Base-by-base conservation (phyloP, 768 basidiomycete species). In the Naganishia friedmannii region DNA sequence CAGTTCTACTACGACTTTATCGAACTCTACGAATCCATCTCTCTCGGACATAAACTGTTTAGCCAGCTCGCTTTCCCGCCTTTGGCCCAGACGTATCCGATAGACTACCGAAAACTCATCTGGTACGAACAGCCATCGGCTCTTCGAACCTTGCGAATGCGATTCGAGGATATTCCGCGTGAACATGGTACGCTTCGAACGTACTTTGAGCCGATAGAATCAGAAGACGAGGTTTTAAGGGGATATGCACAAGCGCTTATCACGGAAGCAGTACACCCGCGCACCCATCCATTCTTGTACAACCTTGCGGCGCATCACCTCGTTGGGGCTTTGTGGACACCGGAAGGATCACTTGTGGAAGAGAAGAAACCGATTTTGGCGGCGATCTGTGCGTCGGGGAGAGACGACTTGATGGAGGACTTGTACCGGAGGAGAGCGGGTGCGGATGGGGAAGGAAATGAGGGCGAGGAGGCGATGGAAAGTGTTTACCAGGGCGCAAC, bases 1-100 rank as follows among this genome's bases (percentile, higher is more conserved):
- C 93, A 95, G 79, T 92, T 90, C 76, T 98, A 93, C 82, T 90
- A 89, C 17, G 93, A 96, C 80, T 89, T 96, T 77, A 84, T 95
- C 68, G 88, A 86, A 0, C 82, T 97, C n/a, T 98, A 94, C 81
- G 90, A 92, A 75, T 86, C 92, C 3, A 88, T 93, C 74, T 97
- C 94, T 9, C 94, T 94, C 79, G 86, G 88, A 1, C 87, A 97
- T 76, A 84, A 85, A 0, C 79, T 87, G 0, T 98, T 98, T 76
- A 87, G 86, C 15, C 83, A 85, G 1, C 84, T 95, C 15, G 84
- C 96, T 17, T 84, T 94, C 8, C 87, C 90, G 0, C 89, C 93
- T 0, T 84, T 88, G 12, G 85, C 91, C 2, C 89, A 90, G 87
- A 82, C 82, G 15, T 93, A 93, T 75, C 84, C 91, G 0, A 67